A percentile compares a stretch with the other conserved stretches of the same genome.
Evolutionary conservation across 2,329 filamentous ascomycete genomes (phyloP).

Genomic region (Endoconidiophora laricicola): DNA sequence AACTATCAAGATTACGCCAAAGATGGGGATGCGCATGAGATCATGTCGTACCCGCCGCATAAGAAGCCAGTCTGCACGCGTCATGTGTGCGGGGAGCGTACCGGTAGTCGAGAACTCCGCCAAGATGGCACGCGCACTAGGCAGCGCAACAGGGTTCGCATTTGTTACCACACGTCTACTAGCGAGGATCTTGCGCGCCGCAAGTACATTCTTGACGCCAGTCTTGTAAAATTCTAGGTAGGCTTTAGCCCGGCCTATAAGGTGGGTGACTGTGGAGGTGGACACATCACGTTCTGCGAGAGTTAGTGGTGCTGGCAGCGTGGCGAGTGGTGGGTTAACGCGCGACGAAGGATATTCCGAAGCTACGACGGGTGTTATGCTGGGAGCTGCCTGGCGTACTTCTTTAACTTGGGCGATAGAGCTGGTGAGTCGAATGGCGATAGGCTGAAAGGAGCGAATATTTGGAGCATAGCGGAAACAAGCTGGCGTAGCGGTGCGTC

Average conservation of each 20-base stretch:
- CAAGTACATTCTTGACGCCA: constrained; percentile 57
- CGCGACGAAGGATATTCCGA: constrained; percentile 6
- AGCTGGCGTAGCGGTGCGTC: too few species aligned
- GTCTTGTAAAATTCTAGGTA: constrained; percentile 79
- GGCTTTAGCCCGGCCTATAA: constrained; percentile 49
- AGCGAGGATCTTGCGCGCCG: constrained; percentile 42
- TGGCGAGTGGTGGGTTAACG: constrained; percentile 57
- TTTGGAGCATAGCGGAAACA: not conserved
- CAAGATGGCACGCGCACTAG: constrained; percentile 29
- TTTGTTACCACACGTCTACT: constrained; percentile 21
- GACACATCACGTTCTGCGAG: constrained; percentile 33
- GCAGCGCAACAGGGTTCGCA: constrained; percentile 17
- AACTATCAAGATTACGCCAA: constrained; percentile 56
- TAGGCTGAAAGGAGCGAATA: too few species aligned
- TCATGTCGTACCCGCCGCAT: constrained; percentile 53
- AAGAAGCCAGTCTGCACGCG: constrained; percentile 55
- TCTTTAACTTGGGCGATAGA: not conserved
- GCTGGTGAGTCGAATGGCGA: not conserved
- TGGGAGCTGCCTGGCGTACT: not conserved
- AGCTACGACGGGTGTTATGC: not conserved
- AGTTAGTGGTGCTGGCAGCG: constrained; percentile 52
- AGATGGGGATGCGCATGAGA: constrained; percentile 59
- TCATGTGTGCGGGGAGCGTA: constrained; percentile 37
- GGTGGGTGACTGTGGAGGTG: constrained; percentile 30
- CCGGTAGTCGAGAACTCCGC: constrained; percentile 40